Conservation (phyloP, 2,329 filamentous ascomycete genomes). For the Scortechinia acanthostroma region DNA sequence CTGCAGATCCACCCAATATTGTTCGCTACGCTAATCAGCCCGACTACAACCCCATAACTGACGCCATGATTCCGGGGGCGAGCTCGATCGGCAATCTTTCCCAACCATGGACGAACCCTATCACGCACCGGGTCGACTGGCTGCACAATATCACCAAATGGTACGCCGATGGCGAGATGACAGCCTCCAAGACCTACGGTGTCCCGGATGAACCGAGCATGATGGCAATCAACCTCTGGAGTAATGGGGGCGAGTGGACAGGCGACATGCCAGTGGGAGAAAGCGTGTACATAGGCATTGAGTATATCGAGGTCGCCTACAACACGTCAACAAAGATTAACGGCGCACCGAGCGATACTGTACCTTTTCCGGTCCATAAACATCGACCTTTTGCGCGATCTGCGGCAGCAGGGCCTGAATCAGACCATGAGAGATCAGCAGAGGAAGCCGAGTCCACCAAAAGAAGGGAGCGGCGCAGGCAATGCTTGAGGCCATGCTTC, state of each 20-base stretch:
- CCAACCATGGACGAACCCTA: not conserved
- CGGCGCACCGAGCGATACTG: too few relatives aligned
- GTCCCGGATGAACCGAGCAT: not conserved
- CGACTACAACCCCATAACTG: not conserved
- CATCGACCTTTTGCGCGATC: too few relatives aligned
- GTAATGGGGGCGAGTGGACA: not conserved
- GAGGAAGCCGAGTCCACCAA: too few relatives aligned
- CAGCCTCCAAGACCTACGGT: not conserved
- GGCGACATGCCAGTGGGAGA: not conserved
- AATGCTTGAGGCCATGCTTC: too few relatives aligned
- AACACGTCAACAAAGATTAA: not conserved
- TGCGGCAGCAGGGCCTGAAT: too few relatives aligned
- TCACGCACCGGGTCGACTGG: not conserved
- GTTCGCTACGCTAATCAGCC: not conserved
- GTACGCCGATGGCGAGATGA: not conserved
- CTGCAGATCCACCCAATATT: not conserved
- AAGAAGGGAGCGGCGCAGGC: too few relatives aligned
- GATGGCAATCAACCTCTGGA: slow-evolving; percentile 2
- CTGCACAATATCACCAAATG: not conserved
- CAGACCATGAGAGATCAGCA: too few relatives aligned
- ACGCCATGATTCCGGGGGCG: not conserved
- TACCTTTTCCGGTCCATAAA: too few relatives aligned
- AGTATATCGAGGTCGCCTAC: not conserved
- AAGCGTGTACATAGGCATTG: not conserved
- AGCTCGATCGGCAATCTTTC: not conserved